Evolutionary conservation across 306 rosid genomes (phyloP).

Genomic region (Rosa persica): DNA sequence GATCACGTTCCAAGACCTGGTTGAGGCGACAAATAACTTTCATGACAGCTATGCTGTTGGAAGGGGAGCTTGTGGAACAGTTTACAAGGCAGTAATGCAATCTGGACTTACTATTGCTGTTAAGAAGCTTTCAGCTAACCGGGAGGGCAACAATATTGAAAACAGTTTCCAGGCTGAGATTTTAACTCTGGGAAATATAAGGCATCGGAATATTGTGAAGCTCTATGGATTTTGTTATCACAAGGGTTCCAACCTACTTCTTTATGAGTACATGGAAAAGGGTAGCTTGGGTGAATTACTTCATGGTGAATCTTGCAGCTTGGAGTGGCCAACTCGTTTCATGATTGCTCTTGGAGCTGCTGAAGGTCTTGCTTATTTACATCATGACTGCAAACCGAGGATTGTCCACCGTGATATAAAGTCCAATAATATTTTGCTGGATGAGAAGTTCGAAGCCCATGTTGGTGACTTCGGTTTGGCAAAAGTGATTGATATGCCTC

Average conservation of each 20-base stretch:
- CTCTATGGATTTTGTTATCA: slow-evolving; percentile 82
- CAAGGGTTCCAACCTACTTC: slow-evolving; percentile 86
- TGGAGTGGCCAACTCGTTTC: slow-evolving; percentile 90
- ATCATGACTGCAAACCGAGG: slow-evolving; percentile 95
- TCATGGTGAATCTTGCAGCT: slow-evolving; percentile 57
- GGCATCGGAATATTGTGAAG: slow-evolving; percentile 95
- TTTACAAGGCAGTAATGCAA: slow-evolving; percentile 76
- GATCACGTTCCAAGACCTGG: slow-evolving; percentile 76
- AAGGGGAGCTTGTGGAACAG: slow-evolving; percentile 91
- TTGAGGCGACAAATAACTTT: slow-evolving; percentile 81
- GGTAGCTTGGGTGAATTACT: slow-evolving; percentile 94
- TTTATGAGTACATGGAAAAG: slow-evolving; percentile 87
- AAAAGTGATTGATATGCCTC: slow-evolving; percentile 96
- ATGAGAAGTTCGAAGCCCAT: slow-evolving; percentile 85
- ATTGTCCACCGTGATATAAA: slow-evolving; percentile 95
- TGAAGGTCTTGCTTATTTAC: slow-evolving; percentile 97
- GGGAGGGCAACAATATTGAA: slow-evolving; percentile 83
- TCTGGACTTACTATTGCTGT: slow-evolving; percentile 80
- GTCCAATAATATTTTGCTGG: slow-evolving; percentile 87
- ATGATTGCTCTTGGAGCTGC: slow-evolving; percentile 93
- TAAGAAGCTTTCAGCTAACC: slow-evolving; percentile 79
- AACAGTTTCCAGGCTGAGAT: slow-evolving; percentile 88
- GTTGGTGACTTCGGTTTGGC: slow-evolving; percentile 99
- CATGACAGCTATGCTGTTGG: slow-evolving; percentile 78
- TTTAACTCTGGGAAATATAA: slow-evolving; percentile 80